phyloP scores from a whole-genome alignment of 2,329 filamentous ascomycete species.

The Scedosporium aurantiacum region DNA sequence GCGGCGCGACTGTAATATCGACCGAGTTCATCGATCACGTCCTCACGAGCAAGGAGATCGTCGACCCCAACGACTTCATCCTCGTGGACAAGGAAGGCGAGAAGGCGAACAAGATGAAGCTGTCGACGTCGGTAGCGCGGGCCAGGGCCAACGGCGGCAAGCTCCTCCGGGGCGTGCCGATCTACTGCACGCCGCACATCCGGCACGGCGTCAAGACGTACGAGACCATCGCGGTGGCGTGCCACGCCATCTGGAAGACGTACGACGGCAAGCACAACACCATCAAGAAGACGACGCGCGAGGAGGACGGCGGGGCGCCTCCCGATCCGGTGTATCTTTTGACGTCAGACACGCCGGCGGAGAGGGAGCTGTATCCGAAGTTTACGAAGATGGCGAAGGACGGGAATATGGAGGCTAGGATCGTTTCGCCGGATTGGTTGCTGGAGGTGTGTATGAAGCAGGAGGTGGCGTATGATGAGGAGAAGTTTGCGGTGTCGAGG shows the following conservation, averaged over 20 bases:
- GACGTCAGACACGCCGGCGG: conserved; percentile 53
- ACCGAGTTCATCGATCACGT: conserved; percentile 70
- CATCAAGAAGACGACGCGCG: conserved; percentile 49
- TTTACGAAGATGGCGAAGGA: conserved; percentile 71
- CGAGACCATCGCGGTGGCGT: conserved; percentile 74
- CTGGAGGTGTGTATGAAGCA: conserved; percentile 84
- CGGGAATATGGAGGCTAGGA: conserved; percentile 66
- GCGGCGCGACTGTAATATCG: conserved; percentile 65
- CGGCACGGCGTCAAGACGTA: conserved; percentile 76
- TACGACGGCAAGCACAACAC: conserved; percentile 65
- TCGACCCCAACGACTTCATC: conserved; percentile 52
- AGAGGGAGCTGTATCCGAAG: conserved; percentile 65
- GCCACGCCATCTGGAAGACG: conserved; percentile 71
- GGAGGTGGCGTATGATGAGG: conserved; percentile 54
- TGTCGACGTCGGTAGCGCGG: conserved; percentile 56
- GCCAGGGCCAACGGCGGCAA: conserved; percentile 67
- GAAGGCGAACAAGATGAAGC: conserved; percentile 55
- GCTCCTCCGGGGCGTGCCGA: conserved; percentile 62
- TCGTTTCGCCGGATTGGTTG: conserved; percentile 83
- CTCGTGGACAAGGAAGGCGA: conserved; percentile 67
- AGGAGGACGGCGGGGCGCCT: conserved; percentile 50
- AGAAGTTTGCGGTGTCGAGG: conserved; percentile 41
- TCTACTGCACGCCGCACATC: conserved; percentile 77
- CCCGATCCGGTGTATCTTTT: conserved; percentile 75
- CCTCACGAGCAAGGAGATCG: conserved; percentile 50